These are phyloP conservation scores for Bipolaris victoriae DNA, from an alignment of 2,329 filamentous ascomycete genomes.

Conservation along the genomic window DNA sequence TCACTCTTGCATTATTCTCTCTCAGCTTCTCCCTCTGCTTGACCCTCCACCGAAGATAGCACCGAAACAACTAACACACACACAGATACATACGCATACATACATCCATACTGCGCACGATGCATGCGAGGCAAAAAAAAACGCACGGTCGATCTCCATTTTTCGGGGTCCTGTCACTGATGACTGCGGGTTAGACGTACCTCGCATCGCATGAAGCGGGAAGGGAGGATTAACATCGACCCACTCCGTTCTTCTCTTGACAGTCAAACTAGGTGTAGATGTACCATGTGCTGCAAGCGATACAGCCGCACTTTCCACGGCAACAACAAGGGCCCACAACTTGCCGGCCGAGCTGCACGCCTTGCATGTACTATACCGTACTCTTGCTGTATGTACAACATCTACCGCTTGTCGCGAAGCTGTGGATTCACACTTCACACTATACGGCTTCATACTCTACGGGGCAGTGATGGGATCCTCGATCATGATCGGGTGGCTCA, in stretches of 20 bases:
- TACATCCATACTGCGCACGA: background rate
- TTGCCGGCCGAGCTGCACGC: background rate
- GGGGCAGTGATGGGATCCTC: too few relatives aligned
- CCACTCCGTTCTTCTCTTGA: background rate
- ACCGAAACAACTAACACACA: constrained; percentile 1
- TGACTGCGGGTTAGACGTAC: background rate
- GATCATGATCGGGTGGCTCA: too few relatives aligned
- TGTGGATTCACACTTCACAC: background rate
- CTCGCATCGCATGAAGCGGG: constrained; percentile 12
- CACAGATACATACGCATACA: constrained; percentile 1
- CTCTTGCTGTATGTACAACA: background rate
- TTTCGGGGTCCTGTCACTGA: constrained; percentile 1
- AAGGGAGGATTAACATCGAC: background rate
- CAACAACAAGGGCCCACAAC: background rate
- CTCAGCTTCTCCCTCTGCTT: constrained; percentile 1
- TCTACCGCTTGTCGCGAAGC: constrained; percentile 2
- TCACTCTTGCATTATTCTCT: background rate
- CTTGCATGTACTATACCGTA: background rate
- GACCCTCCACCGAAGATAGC: background rate
- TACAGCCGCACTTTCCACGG: background rate
- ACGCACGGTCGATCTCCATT: background rate
- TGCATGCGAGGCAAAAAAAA: background rate
- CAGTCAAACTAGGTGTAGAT: too few relatives aligned
- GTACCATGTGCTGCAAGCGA: background rate
- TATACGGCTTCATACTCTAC: too few relatives aligned